Conservation (phyloP, 176 grass and related monocot genomes). For the Bromus sterilis region DNA sequence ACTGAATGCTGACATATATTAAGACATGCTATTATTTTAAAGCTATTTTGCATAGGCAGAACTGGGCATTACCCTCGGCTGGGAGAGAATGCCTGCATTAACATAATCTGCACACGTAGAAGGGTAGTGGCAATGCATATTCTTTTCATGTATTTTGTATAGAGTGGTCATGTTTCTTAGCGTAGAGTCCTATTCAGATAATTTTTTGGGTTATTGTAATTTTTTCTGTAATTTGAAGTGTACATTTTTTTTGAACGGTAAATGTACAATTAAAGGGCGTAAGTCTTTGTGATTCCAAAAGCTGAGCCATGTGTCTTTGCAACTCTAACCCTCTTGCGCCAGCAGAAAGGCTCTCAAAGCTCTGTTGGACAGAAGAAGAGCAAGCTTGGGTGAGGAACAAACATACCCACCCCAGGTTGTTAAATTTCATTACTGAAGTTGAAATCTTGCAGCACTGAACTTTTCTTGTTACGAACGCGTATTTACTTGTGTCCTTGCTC, state of each 20-base stretch:
- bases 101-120: not conserved
- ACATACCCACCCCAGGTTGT: not conserved
- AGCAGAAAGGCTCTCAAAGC: slow-evolving; percentile 26
- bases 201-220: not conserved
- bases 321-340: slow-evolving; percentile 34
- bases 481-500: not conserved
- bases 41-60: not conserved
- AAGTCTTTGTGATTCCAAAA: not conserved
- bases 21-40: not conserved
- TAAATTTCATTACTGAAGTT: not conserved
- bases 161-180: not conserved
- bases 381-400: slow-evolving; percentile 35
- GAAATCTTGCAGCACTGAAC: not conserved
- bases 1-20: not conserved
- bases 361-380: slow-evolving; percentile 56
- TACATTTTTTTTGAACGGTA: too few relatives aligned
- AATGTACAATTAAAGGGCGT: not conserved
- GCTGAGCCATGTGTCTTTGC: slow-evolving; percentile 21
- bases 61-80: not conserved
- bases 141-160: not conserved
- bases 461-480: not conserved
- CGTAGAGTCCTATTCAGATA: not conserved
- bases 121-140: not conserved
- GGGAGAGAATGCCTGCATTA: not conserved
- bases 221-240: not conserved